phyloP scores from a whole-genome alignment of 192 early-diverging fungal genomes.

The Podila epicladia region DNA sequence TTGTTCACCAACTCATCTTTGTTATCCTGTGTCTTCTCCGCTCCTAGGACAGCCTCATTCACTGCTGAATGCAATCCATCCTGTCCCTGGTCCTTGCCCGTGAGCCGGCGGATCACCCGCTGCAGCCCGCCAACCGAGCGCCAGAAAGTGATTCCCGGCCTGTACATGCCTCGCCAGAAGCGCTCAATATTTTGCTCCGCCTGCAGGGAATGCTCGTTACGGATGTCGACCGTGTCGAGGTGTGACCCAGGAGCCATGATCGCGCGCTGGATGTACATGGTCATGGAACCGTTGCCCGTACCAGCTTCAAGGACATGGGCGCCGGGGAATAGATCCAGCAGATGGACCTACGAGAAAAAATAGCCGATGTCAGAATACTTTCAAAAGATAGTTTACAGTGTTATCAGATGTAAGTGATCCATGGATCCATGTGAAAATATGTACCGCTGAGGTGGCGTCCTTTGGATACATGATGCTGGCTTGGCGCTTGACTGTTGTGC shows the following conservation, averaged over 20 bases:
- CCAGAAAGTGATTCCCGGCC: conserved; percentile 55
- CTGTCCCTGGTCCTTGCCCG: background rate
- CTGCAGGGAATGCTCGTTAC: conserved; percentile 49
- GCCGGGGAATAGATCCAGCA: conserved; percentile 66
- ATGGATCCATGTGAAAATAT: conserved; percentile 1
- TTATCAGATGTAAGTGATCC: no score
- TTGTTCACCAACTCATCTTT: background rate
- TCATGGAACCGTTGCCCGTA: conserved; percentile 73
- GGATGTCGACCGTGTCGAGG: conserved; percentile 67
- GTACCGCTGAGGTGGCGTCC: conserved; percentile 61
- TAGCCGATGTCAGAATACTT: background rate
- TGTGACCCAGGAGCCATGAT: conserved; percentile 46
- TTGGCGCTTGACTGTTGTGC: conserved; percentile 38
- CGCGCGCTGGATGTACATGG: conserved; percentile 67
- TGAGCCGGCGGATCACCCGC: conserved; percentile 26
- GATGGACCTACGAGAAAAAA: conserved; percentile 31
- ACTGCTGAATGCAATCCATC: background rate
- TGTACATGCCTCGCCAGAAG: conserved; percentile 62
- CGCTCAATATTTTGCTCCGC: conserved; percentile 57
- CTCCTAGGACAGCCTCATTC: background rate
- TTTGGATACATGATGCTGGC: conserved; percentile 72
- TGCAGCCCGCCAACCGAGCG: conserved; percentile 37
- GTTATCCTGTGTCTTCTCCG: background rate
- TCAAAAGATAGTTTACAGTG: no score
- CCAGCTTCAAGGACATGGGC: conserved; percentile 72